Evolutionary conservation across 495 filamentous ascomycete species (phyloP).

Genomic region (Extremus antarcticus): DNA sequence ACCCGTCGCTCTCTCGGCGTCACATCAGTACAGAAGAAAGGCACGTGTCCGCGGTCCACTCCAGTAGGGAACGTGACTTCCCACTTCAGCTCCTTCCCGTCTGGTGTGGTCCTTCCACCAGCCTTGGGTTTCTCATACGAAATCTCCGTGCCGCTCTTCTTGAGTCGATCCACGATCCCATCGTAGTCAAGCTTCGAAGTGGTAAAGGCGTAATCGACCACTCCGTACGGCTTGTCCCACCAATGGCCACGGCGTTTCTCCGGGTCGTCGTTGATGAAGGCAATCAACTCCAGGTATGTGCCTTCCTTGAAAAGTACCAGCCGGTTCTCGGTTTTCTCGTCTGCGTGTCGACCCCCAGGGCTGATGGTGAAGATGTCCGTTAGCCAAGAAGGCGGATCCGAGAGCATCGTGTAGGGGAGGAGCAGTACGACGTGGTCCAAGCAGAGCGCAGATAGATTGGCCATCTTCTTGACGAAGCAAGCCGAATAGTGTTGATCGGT

Average conservation of each 20-base stretch:
- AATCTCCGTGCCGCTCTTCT: slow-evolving; percentile 24
- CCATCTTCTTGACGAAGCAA: no score
- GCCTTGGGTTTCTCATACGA: slow-evolving; percentile 32
- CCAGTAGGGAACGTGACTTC: slow-evolving; percentile 38
- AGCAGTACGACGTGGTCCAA: slow-evolving; percentile 51
- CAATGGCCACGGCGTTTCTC: slow-evolving; percentile 34
- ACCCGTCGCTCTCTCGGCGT: slow-evolving; percentile 38
- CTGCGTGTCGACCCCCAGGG: slow-evolving; percentile 42
- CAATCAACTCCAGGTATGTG: slow-evolving; percentile 49
- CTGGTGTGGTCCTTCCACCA: slow-evolving; percentile 36
- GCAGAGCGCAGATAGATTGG: neutral
- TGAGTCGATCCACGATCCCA: slow-evolving; percentile 22
- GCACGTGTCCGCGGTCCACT: slow-evolving; percentile 25
- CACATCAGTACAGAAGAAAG: slow-evolving; percentile 49
- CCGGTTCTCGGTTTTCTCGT: slow-evolving; percentile 44
- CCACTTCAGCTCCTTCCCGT: slow-evolving; percentile 42
- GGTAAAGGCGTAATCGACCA: slow-evolving; percentile 47
- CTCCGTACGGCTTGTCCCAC: slow-evolving; percentile 39
- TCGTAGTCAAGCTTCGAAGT: slow-evolving; percentile 21
- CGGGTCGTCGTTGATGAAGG: slow-evolving; percentile 42
- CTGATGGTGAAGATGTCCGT: slow-evolving; percentile 42
- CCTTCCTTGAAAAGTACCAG: slow-evolving; percentile 47
- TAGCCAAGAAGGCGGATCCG: slow-evolving; percentile 37
- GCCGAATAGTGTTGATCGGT: no score
- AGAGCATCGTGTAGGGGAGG: slow-evolving; percentile 34